Evolutionary conservation across 352 stramenopile genomes (phyloP).

Genomic region (Phytophthora ramorum): DNA sequence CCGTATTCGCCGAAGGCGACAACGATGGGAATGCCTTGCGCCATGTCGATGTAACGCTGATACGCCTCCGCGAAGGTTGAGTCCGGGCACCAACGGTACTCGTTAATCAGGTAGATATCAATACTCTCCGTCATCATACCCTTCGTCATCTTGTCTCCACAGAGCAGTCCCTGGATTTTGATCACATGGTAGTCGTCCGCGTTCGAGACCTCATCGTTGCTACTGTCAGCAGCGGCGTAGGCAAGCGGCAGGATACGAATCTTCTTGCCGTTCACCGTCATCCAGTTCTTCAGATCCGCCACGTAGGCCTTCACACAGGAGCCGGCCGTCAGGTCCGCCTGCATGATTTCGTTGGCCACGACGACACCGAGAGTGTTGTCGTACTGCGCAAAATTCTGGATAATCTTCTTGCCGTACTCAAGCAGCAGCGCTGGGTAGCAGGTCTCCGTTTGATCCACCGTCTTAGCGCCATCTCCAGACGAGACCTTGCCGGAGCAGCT

Average conservation of each 20-base stretch:
- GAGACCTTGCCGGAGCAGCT: constrained; percentile 55
- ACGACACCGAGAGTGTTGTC: constrained; percentile 88
- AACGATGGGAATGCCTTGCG: constrained; percentile 81
- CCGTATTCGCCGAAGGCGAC: constrained; percentile 86
- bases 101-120: constrained; percentile 91
- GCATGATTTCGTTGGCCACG: constrained; percentile 91
- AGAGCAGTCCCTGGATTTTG: constrained; percentile 87
- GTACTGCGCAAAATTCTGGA: constrained; percentile 90
- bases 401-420: constrained; percentile 90
- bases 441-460: constrained; percentile 73
- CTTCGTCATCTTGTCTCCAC: constrained; percentile 84
- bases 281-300: constrained; percentile 88
- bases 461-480: constrained; percentile 49
- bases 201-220: constrained; percentile 61
- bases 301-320: constrained; percentile 89
- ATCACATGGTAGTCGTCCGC: constrained; percentile 84
- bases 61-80: constrained; percentile 78
- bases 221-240: constrained; percentile 85
- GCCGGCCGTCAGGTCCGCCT: constrained; percentile 71
- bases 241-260: constrained; percentile 80
- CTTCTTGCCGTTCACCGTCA: constrained; percentile 86
- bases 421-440: constrained; percentile 87
- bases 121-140: constrained; percentile 86
- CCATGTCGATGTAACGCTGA: constrained; percentile 73
- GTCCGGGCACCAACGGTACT: constrained; percentile 86